Base-by-base conservation (phyloP, 345 rosid species). In the Fremontodendron californicum region DNA sequence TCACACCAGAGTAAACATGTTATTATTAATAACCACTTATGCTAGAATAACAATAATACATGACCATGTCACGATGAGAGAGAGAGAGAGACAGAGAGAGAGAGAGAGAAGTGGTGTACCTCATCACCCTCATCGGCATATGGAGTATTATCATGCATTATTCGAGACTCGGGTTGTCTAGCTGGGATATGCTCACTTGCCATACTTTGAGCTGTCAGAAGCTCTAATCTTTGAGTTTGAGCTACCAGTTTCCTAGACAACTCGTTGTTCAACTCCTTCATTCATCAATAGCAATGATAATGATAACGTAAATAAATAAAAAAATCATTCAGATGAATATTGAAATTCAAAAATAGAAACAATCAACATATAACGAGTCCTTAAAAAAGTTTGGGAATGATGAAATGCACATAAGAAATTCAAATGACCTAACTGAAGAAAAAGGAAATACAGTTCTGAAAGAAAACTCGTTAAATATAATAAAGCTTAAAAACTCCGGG, bases 91-190 rank as follows among this genome's bases (percentile, higher is more conserved):
- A 13, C 2, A n/a, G 39, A 19, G 58, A 40, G 72, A 35, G 52
- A 60, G 79, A 77, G 73, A 75, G 63, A 74, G 58, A 73, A 37
- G 18, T 8, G 83, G 63, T 58, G 40, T 83, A 94, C 99, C 99
- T 96, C 99, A 72, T 96, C 99, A 45, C 99, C 99, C 85, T 96
- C 99, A 80, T 94, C 99, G 23, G 97, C 97, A 84, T 88, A 92
- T 45, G 91, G 81, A 83, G 85, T 43, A 76, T 81, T 84, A 75
- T 94, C 97, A 76, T 79, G 90, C 55, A 77, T 46, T 33, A 79
- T 45, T 57, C 42, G 87, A 70, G 90, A 71, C 79, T 90, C 95
- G 11, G 82, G 83, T 69, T 82, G 88, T 81, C 87, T 90, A 77
- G 85, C 78, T 12, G 88, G 84, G 64, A 80, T 62, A 78, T 85